Conservation (phyloP, 2,329 filamentous ascomycete genomes). For the Cytospora piceae region DNA sequence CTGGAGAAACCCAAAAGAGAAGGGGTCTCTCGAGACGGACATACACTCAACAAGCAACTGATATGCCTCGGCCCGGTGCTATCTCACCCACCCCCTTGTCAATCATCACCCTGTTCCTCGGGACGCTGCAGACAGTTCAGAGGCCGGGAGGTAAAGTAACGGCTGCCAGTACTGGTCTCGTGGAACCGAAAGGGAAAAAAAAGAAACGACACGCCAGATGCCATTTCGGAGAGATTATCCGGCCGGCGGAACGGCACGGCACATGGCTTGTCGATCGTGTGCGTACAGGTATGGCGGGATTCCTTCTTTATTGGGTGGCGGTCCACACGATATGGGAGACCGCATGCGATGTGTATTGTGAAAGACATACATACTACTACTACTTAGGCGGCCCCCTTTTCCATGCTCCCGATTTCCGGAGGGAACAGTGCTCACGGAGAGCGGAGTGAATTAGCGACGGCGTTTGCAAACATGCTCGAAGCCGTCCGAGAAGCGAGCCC, state of each 20-base stretch:
- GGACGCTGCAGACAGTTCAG: not conserved
- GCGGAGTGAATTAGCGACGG: not conserved
- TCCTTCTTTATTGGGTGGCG: not conserved
- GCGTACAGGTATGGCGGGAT: not conserved
- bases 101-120: not conserved
- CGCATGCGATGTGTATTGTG: not conserved
- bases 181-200: not conserved
- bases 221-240: not conserved
- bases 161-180: not conserved
- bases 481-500: not conserved
- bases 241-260: not conserved
- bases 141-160: not conserved
- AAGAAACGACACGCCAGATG: not conserved
- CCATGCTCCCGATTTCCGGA: not conserved
- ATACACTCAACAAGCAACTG: not conserved
- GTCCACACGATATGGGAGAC: slow-evolving; percentile 1
- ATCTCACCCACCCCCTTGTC: not conserved
- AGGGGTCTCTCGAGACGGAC: too few relatives aligned
- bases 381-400: not conserved
- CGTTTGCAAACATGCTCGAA: not conserved
- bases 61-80: not conserved
- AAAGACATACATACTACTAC: not conserved
- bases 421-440: not conserved
- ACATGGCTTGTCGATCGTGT: not conserved
- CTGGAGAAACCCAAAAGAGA: not conserved